Percentiles rank a stretch among this genome's conserved stretches.
Conservation (phyloP, 139 green algal genomes). For the Volvox reticuliferus region DNA sequence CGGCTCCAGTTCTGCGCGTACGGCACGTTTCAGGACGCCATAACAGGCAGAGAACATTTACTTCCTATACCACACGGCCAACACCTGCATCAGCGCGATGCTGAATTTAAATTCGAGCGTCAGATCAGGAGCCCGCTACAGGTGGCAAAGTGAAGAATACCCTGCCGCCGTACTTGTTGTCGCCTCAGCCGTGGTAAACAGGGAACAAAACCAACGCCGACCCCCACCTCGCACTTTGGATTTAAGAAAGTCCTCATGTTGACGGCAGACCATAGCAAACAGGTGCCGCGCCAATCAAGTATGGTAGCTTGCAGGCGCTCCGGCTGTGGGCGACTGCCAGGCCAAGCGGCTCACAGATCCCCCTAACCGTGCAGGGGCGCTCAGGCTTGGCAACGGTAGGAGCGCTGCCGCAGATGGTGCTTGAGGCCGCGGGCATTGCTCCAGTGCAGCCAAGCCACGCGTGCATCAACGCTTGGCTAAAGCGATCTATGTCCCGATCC, state of each 20-base stretch:
- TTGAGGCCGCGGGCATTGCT: background rate
- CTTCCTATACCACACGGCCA: too few species aligned
- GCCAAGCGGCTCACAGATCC: conserved; percentile 42
- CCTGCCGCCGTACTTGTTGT: too few species aligned
- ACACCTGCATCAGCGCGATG: too few species aligned
- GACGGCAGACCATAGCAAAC: conserved; percentile 92
- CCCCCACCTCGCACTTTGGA: too few species aligned
- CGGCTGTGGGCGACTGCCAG: conserved; percentile 65
- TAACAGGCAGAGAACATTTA: too few species aligned
- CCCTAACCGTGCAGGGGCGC: conserved; percentile 61
- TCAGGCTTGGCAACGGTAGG: background rate
- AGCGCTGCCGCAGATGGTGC: background rate
- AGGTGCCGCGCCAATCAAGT: conserved; percentile 88
- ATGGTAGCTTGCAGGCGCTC: conserved; percentile 78
- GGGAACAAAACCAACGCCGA: too few species aligned
- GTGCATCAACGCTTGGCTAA: conserved; percentile 73
- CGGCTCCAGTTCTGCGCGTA: too few species aligned
- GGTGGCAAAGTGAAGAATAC: too few species aligned
- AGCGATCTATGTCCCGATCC: conserved; percentile 95
- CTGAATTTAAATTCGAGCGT: too few species aligned
- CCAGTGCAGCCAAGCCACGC: conserved; percentile 66
- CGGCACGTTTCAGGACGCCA: too few species aligned
- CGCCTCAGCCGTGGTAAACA: too few species aligned
- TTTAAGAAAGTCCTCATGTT: background rate
- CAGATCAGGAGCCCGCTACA: too few species aligned